Evolutionary conservation across 768 basidiomycete genomes (phyloP).

Genomic region (Amanita pallidorosea): DNA sequence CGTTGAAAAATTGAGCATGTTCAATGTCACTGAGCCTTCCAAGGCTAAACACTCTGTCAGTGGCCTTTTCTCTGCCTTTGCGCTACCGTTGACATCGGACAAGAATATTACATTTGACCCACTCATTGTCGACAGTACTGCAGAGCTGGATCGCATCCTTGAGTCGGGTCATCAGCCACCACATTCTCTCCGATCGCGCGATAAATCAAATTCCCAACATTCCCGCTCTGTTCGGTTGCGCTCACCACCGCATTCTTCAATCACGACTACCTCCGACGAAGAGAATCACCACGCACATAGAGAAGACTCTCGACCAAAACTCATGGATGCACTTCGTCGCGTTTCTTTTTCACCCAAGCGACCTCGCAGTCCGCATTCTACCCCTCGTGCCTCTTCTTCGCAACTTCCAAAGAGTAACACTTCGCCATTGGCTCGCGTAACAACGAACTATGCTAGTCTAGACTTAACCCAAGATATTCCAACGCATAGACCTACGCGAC

Average conservation of each 20-base stretch:
- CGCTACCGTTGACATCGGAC: conserved; percentile 13
- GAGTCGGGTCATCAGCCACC: conserved; percentile 39
- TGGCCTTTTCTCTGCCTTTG: conserved; percentile 5
- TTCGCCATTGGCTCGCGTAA: conserved; percentile 6
- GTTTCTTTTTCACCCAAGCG: conserved; percentile 71
- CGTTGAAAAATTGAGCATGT: conserved; percentile 45
- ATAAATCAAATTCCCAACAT: conserved; percentile 9
- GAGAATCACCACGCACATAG: conserved; percentile 29
- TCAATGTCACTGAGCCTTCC: conserved; percentile 37
- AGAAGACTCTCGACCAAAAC: conserved; percentile 43
- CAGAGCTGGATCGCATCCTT: conserved; percentile 49
- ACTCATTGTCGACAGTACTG: conserved; percentile 49
- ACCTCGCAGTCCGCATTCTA: conserved; percentile 35
- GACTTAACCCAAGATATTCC: conserved; percentile 5
- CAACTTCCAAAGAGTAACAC: not conserved
- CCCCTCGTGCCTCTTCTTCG: conserved; percentile 7
- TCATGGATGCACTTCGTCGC: conserved; percentile 61
- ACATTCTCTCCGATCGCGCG: conserved; percentile 7
- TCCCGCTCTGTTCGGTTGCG: conserved; percentile 30
- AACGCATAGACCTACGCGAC: conserved; percentile 14
- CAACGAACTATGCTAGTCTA: not conserved
- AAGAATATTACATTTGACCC: conserved; percentile 37
- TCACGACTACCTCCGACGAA: conserved; percentile 36
- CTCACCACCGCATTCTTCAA: conserved; percentile 28
- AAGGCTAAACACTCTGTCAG: conserved; percentile 40